Conservation (phyloP, 176 grass and related monocot genomes). For the Poa annua region DNA sequence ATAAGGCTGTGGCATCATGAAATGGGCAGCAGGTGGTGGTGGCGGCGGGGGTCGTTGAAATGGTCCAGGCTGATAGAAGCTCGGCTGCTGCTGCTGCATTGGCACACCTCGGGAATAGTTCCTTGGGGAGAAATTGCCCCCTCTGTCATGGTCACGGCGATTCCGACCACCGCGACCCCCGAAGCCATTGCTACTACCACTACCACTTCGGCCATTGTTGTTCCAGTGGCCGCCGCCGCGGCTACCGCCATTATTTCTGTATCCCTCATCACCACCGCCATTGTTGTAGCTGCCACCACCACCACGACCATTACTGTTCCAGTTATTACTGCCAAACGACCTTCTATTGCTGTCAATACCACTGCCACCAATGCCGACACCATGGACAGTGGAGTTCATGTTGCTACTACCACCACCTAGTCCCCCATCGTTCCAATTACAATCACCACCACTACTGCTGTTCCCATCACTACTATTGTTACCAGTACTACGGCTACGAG, state of each 20-base stretch:
- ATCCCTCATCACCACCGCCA: slow-evolving; percentile 34
- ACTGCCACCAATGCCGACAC: not conserved
- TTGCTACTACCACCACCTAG: slow-evolving; percentile 18
- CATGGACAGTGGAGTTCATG: not conserved
- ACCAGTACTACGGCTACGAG: slow-evolving; percentile 16
- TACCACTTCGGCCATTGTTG: slow-evolving; percentile 33
- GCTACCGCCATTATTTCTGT: slow-evolving; percentile 34
- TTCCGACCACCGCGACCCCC: slow-evolving; percentile 50
- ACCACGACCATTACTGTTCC: slow-evolving; percentile 33
- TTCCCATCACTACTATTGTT: slow-evolving; percentile 41
- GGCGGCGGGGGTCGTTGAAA: slow-evolving; percentile 41
- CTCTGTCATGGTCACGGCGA: slow-evolving; percentile 58
- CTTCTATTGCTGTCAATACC: slow-evolving; percentile 27
- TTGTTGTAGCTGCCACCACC: slow-evolving; percentile 20
- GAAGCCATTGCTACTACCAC: slow-evolving; percentile 38
- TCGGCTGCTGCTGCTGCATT: slow-evolving; percentile 38
- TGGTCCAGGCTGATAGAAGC: slow-evolving; percentile 40
- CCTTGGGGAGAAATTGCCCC: slow-evolving; percentile 46
- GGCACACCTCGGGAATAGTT: slow-evolving; percentile 34
- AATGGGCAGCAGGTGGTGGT: slow-evolving; percentile 31
- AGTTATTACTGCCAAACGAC: slow-evolving; percentile 14
- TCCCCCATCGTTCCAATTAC: slow-evolving; percentile 34
- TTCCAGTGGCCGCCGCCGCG: slow-evolving; percentile 7
- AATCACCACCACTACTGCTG: slow-evolving; percentile 41
- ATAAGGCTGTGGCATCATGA: slow-evolving; percentile 45